Percentiles rank a stretch among this genome's conserved stretches.
phyloP scores from a whole-genome alignment of 148 eudicot genomes.

The Gaultheria prostrata region DNA sequence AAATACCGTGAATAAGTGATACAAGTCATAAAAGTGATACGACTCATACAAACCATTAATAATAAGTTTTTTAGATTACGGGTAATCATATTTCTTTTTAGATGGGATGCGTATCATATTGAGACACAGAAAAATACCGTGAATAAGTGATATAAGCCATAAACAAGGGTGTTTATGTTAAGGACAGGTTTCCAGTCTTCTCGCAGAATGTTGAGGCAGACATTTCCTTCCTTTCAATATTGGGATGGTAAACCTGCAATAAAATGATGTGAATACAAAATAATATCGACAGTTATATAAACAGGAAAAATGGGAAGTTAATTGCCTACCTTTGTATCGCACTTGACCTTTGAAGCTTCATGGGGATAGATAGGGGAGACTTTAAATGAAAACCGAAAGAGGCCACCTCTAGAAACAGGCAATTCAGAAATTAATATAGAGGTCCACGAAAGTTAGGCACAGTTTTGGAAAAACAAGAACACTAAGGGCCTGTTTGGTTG shows the following conservation, averaged over 20 bases:
- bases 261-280: conserved; percentile 40
- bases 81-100: conserved; percentile 35
- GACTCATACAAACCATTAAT: background rate
- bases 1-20: conserved; percentile 74
- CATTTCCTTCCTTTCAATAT: conserved; percentile 90
- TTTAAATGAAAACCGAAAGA: conserved; percentile 47
- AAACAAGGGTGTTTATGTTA: conserved; percentile 73
- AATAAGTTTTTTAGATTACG: conserved; percentile 37
- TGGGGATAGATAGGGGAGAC: conserved; percentile 68
- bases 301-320: background rate
- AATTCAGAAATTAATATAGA: background rate
- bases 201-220: conserved; percentile 83
- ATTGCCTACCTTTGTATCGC: conserved; percentile 53
- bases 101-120: conserved; percentile 40
- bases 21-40: conserved; percentile 53
- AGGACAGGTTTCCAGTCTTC: conserved; percentile 95
- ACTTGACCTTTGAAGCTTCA: conserved; percentile 71
- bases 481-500: too few relatives aligned
- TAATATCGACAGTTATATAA: background rate
- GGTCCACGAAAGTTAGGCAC: background rate
- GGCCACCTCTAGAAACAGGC: conserved; percentile 40
- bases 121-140: conserved; percentile 59
- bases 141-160: conserved; percentile 78
- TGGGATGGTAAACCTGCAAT: conserved; percentile 82
- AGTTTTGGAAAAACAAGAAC: background rate